These are phyloP conservation scores for Kodamaea hsintzibuensis DNA, from an alignment of 805 yeast species.

Conservation along the genomic window DNA sequence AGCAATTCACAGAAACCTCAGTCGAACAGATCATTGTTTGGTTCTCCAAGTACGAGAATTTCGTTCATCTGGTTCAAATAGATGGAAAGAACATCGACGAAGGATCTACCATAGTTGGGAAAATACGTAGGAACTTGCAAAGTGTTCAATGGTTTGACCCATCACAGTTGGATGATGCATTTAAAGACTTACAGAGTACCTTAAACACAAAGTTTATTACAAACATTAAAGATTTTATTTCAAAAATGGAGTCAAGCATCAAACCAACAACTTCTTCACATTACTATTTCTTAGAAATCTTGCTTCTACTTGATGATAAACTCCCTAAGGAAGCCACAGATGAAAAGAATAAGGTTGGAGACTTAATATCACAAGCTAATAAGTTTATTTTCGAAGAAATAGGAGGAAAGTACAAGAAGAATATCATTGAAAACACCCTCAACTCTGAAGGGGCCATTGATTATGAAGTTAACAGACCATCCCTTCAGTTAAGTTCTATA, in stretches of 20 bases:
- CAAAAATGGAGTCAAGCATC: neutral
- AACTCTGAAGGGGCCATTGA: neutral
- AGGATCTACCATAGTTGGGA: neutral
- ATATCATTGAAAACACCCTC: neutral
- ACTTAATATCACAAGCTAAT: neutral
- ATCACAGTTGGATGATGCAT: conserved; percentile 13
- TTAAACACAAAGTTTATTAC: conserved; percentile 9
- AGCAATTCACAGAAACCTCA: neutral
- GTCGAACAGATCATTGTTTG: conserved; percentile 14
- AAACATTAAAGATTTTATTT: neutral
- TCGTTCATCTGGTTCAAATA: neutral
- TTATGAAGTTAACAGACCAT: conserved; percentile 16
- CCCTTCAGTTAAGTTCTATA: conserved; percentile 19
- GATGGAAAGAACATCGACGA: neutral
- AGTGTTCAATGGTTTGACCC: conserved; percentile 20
- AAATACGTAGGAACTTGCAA: conserved; percentile 4
- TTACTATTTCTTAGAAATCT: conserved; percentile 16
- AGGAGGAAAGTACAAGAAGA: conserved; percentile 5
- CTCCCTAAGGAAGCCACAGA: neutral
- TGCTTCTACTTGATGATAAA: conserved; percentile 9
- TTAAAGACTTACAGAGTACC: conserved; percentile 12
- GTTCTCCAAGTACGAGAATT: conserved; percentile 16
- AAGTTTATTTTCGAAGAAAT: neutral
- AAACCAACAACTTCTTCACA: conserved; percentile 6
- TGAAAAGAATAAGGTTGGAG: neutral